Evolutionary conservation across 1,284 basidiomycete genomes (phyloP), one percentile per base, ranked within the genome.

Genomic region (Thelephora terrestris): DNA sequence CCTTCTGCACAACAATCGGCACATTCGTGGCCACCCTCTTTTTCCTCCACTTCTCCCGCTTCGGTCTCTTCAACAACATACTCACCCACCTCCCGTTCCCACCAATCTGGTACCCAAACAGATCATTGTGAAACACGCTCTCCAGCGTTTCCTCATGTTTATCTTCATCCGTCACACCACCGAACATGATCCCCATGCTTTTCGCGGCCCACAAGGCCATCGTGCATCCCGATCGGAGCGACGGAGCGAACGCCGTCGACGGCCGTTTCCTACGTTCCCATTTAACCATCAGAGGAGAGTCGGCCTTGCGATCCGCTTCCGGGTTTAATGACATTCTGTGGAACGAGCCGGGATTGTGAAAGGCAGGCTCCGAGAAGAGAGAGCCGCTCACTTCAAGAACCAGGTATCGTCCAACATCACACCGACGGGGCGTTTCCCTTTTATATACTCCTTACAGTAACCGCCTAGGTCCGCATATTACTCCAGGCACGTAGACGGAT

Each of bases 161-260:
- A 58, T 96, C 93, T 52, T 91, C 86, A 58, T 97, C 93, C 5
- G 83, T 85, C 0, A 96, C 93, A 5, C 93, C 93, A 12, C 92
- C 93, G 58, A 96, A 97, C 45, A 94, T 65, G 1, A 96, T 71
- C 1, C 91, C 91, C 58, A 80, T 85, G 23, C 69, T 72, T 55
- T 75, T 80, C 12, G 74, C 63, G 10, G 67, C 56, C 91, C 91
- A 94, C 1, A 85, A 62, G 0, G 85, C 69, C 91, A 93, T 93
- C 2, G 89, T 91, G 56, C 85, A 89, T 1, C 91, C 91, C 0
- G 82, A 87, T 1, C 89, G 76, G 2, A 81, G 62, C 0, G 76
- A 71, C 0, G 87, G 86, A 0, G 81, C 80, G 57, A 86, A 91
- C 0, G 88, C 84, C 4, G 83, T 76, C 0, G 73, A 73, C 0